Percentiles rank a stretch among this genome's conserved stretches.
Evolutionary conservation across 2,329 filamentous ascomycete species (phyloP).

Genomic region (Alternaria ethzedia): DNA sequence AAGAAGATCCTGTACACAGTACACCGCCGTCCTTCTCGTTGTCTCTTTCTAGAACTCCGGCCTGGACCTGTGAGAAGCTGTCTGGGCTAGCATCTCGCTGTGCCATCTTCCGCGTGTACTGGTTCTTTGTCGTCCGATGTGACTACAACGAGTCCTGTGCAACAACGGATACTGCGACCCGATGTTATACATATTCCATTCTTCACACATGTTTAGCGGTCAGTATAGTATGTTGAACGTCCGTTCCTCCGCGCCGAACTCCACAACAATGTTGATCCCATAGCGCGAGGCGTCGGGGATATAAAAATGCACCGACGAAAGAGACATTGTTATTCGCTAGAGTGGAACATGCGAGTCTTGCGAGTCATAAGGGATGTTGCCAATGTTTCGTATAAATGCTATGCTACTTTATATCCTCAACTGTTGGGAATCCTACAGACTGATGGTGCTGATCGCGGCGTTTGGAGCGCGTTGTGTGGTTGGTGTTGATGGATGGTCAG

Average conservation of each 20-base stretch:
- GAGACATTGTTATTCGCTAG: neutral
- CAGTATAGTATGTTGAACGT: neutral
- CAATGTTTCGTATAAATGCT: neutral
- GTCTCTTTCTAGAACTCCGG: constrained; percentile 41
- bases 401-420: neutral
- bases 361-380: neutral
- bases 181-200: neutral
- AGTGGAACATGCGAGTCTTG: neutral
- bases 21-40: constrained; percentile 56
- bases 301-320: neutral
- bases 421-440: too few relatives aligned
- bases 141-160: constrained; percentile 1
- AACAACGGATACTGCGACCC: neutral
- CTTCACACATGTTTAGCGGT: neutral
- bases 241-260: constrained; percentile 6
- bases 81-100: constrained; percentile 62
- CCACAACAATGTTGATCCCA: constrained; percentile 12
- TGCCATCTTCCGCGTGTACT: constrained; percentile 57
- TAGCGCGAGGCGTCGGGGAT: neutral
- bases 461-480: too few relatives aligned
- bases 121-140: constrained; percentile 61
- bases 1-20: constrained; percentile 62
- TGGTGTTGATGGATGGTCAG: neutral
- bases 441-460: too few relatives aligned
- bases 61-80: constrained; percentile 44